Evolutionary conservation across 257 asterid genomes (phyloP).

Genomic region (Voacanga thouarsii): DNA sequence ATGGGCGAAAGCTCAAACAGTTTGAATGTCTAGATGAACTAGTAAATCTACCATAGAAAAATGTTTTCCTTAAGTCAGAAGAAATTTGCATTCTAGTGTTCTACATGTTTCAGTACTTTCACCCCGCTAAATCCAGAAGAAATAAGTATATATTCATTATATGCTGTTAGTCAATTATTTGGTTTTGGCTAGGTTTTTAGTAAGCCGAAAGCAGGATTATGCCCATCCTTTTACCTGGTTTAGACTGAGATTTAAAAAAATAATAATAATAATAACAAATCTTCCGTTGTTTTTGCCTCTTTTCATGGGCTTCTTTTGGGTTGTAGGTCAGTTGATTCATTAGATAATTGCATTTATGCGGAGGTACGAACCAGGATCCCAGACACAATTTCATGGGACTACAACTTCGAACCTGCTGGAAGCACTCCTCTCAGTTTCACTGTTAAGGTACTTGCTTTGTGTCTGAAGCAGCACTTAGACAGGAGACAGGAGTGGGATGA

Average conservation of each 20-base stretch:
- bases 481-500: not conserved
- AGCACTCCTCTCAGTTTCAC: slow-evolving; percentile 84
- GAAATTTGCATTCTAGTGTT: not conserved
- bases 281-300: not conserved
- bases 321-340: slow-evolving; percentile 78
- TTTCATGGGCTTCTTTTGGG: slow-evolving; percentile 4
- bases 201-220: not conserved
- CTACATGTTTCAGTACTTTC: not conserved
- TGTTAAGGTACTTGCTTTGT: slow-evolving; percentile 56
- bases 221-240: not conserved
- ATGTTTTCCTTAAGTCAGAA: not conserved
- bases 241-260: not conserved
- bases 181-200: not conserved
- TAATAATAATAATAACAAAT: too few species aligned
- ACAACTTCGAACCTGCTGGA: slow-evolving; percentile 95
- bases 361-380: slow-evolving; percentile 93
- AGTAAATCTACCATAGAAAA: not conserved
- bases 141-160: not conserved
- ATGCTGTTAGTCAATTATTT: not conserved
- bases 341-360: slow-evolving; percentile 75
- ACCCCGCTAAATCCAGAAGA: not conserved
- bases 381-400: slow-evolving; percentile 96
- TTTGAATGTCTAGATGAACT: not conserved
- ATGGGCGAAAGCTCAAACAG: not conserved
- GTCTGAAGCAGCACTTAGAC: not conserved